Evolutionary conservation across 139 green algal genomes (phyloP).

Genomic region (Coelastrella sp.): DNA sequence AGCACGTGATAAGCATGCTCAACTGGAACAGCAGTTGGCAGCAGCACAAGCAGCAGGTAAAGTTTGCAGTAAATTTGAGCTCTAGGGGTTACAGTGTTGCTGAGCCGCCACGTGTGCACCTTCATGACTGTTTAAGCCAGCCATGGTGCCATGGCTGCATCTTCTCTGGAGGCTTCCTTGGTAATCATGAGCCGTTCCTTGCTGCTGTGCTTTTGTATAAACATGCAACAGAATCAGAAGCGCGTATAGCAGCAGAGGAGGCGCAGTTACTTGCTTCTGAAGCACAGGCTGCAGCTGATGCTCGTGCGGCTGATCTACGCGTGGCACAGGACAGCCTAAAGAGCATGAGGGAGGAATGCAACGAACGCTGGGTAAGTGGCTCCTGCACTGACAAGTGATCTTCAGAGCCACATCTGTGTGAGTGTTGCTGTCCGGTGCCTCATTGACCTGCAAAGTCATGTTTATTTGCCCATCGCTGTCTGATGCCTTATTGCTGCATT

Average conservation of each 20-base stretch:
- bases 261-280: constrained; percentile 24
- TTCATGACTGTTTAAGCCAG: no score
- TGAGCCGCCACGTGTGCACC: no score
- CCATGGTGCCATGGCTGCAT: neutral
- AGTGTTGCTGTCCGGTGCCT: no score
- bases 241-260: constrained; percentile 30
- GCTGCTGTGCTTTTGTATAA: neutral
- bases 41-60: neutral
- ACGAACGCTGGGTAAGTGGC: constrained; percentile 63
- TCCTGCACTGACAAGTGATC: no score
- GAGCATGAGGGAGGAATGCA: constrained; percentile 67
- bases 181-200: neutral
- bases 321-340: constrained; percentile 57
- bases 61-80: neutral
- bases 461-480: no score
- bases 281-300: constrained; percentile 35
- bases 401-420: no score
- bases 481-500: no score
- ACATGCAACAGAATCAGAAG: neutral
- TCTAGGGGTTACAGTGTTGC: no score
- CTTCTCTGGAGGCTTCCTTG: neutral
- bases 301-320: constrained; percentile 41
- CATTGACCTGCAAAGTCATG: no score
- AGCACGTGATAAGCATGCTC: neutral
- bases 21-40: constrained; percentile 16